Base-by-base conservation (phyloP, 1,284 basidiomycete species). In the Puccinia horiana region DNA sequence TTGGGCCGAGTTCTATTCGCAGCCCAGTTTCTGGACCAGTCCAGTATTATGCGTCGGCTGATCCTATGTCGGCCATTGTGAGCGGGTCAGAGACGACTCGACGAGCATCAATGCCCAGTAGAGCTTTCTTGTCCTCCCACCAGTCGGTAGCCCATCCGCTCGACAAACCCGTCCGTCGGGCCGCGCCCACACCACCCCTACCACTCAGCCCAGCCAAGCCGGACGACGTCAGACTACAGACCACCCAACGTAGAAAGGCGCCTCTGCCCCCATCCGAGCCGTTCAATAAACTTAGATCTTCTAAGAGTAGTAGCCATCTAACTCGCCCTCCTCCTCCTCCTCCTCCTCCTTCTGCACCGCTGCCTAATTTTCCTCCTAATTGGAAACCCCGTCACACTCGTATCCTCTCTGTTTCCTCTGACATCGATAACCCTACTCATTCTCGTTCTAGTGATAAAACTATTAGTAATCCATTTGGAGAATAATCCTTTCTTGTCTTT, bases 261-360 rank as follows among this genome's bases (percentile, higher is more conserved):
- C 74, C 74, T 14, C 49, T 76, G 32, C 74, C 74, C 16, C 74
- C 74, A 2, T 44, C 20, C 26, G 54, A 76, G 14, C 32, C 49
- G 14, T 56, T 61, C 40, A 58, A 26, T 11, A 61, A 44, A 61
- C 54, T 76, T 16, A 23, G 74, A 76, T 29, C 49, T 42, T 44
- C 74, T 35, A 76, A 76, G 54, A 76, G 74, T 42, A 76, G 74
- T 26, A 29, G 52, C 20, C 54, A 76, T 23, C 54, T 76, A 5
- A 3, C 49, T 29, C 56, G 26, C 26, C 56, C 26, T 26, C 18
- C 56, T 26, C 52, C 18, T 23, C 52, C 8, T 1, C 18, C n/a
- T 42, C 16, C 32, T 12, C 20, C 32, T 67, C 23, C 63, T n/a
- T 65, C 63, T 20, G 16, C n/a, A n/a, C n/a, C 23, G 1, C n/a